phyloP scores from a whole-genome alignment of 1,139 yeast species.

The Taphrina deformans region DNA sequence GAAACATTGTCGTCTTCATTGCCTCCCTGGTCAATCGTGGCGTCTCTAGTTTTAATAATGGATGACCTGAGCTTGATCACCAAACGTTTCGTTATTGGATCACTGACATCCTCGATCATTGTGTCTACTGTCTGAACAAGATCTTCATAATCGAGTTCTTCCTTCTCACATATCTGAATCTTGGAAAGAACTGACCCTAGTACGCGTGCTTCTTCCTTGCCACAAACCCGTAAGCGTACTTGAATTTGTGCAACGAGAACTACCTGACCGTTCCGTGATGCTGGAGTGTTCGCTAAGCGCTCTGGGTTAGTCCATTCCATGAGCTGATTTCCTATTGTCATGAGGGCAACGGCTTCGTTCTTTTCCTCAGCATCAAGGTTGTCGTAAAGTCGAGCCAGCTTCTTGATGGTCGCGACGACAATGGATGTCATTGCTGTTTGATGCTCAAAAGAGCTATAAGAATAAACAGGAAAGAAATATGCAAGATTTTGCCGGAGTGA shows the following conservation, averaged over 20 bases:
- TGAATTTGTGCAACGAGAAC: conserved; percentile 52
- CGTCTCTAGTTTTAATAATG: neutral
- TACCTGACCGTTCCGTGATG: conserved; percentile 55
- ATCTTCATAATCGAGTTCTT: conserved; percentile 40
- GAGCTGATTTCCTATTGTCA: conserved; percentile 69
- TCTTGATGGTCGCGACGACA: conserved; percentile 64
- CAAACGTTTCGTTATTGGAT: conserved; percentile 13
- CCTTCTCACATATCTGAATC: conserved; percentile 45
- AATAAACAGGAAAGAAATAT: conserved; percentile 86
- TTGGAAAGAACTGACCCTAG: conserved; percentile 58
- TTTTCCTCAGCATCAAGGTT: conserved; percentile 47
- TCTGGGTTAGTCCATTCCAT: conserved; percentile 84
- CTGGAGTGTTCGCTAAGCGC: conserved; percentile 51
- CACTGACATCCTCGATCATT: conserved; percentile 35
- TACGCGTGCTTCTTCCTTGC: conserved; percentile 58
- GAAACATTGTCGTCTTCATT: neutral
- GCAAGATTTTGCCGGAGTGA: conserved; percentile 77
- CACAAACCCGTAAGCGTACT: conserved; percentile 53
- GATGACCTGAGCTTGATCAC: conserved; percentile 24
- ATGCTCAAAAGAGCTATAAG: conserved; percentile 73
- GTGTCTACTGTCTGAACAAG: conserved; percentile 16
- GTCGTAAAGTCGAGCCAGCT: conserved; percentile 55
- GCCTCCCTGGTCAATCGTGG: neutral
- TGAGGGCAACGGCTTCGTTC: conserved; percentile 51
- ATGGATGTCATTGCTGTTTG: conserved; percentile 66